Base-by-base conservation (phyloP, 2,329 filamentous ascomycete genomes). In the Gnomoniopsis sp. region DNA sequence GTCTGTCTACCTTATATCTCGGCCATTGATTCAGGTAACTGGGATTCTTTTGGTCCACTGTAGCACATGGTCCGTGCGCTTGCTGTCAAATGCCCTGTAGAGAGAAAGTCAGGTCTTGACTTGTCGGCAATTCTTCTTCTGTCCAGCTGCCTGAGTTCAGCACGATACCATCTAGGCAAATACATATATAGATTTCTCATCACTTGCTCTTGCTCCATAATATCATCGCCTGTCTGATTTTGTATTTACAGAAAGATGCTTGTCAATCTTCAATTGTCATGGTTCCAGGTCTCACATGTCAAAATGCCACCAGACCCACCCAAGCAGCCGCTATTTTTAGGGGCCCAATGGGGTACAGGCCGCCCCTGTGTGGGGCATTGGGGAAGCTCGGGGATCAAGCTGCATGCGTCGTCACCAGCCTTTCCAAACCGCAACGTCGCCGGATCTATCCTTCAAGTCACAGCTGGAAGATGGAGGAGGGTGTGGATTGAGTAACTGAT, bases 291-390 rank as follows among this genome's bases (percentile, higher is more conserved):
- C 53, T 55, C 52, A 59, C 49, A 56, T 52, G 53, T 49, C 34
- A 56, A 30, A 36, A 15, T 38, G 21, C 17, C 44, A 53, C 33
- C 34, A 51, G 58, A 49, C 53, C 58, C 58, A 57, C 58, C 51
- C 22, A n/a, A 57, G 19, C 53, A 52, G 23, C 53, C 38, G 4
- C 49, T 53, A 36, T 60, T 53, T 44, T 36, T 55, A 43, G 38
- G 23, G 47, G 34, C 21, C 57, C 57, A 59, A 55, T 59, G 51
- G 51, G 57, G 26, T 44, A 19, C 26, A 19, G 43, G 11, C 43
- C 6, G n/a, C 44, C 44, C 21, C 44, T 47, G 44, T 47, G 17
- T 3, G 4, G 36, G 21, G 44, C 4, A 15, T 12, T 7, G 2
- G 44, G 44, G 44, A 15, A 47, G 19, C 44, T 47, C 36, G 17